Base-by-base conservation (phyloP, 2,329 filamentous ascomycete genomes). In the Zopfia rhizophila region DNA sequence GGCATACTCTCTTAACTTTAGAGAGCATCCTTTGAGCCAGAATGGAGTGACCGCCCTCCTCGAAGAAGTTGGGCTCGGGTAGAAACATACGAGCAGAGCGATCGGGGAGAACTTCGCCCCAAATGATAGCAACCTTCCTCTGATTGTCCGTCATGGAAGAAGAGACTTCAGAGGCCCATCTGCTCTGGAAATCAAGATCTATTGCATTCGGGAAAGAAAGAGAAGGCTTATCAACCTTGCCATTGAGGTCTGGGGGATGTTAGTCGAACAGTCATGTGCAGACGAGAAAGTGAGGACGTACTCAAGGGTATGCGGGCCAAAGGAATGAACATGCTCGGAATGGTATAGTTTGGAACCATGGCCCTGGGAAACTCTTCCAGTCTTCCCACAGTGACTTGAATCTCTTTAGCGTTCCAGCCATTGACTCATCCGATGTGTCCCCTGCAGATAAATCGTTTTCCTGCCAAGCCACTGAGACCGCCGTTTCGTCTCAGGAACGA, bases 1-100 rank as follows among this genome's bases (percentile, higher is more conserved):
- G 76, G 75, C 81, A 84, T 60, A 82, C 80, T 49, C 81, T 78
- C 28, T 83, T 79, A 27, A 92, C 80, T 39, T 84, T 81, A 47
- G 95, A 83, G 7, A 96, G 80, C 67, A 97, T 83, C 61, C 90
- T 86, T 62, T 94, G 90, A 0, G 89, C 90, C 31, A 93, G 79
- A 58, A 95, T 85, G 72, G 84, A 89, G 74, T 94, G 88, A 11
- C 90, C 90, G 49, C 90, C 90, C 32, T 88, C 75, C 48, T 94
- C 89, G 63, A 93, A 93, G 75, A 94, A 95, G 40, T 79, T 78
- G 16, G 81, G 78, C 10, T 84, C 78, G 0, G 81, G 78, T 30
- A 78, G 79, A 45, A 95, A 77, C 37, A 86, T 88, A 63, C 86
- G 83, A 39, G 86, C 80, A 45, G 87, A 86, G 19, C 90, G 70